phyloP scores from a whole-genome alignment of 768 basidiomycete species.

The Pleurotus pulmonarius region DNA sequence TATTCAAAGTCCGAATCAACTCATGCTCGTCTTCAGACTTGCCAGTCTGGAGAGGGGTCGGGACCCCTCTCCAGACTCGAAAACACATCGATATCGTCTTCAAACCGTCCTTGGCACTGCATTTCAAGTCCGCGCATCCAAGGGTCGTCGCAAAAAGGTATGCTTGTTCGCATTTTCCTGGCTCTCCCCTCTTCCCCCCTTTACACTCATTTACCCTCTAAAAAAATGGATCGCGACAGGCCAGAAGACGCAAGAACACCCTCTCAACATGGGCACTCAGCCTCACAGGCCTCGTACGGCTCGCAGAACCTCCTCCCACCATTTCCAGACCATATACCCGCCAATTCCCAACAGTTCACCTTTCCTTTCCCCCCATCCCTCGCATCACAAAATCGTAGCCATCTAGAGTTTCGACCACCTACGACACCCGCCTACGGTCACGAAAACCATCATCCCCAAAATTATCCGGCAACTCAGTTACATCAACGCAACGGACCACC shows the following conservation, averaged over 20 bases:
- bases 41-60: neutral
- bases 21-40: neutral
- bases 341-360: neutral
- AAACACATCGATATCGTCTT: neutral
- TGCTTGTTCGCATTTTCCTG: neutral
- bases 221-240: neutral
- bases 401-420: too few species aligned
- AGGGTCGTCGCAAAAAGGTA: neutral
- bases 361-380: neutral
- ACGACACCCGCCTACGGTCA: neutral
- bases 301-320: neutral
- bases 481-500: neutral
- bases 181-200: neutral
- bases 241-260: neutral
- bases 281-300: neutral
- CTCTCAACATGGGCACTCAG: neutral
- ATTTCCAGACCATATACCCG: neutral
- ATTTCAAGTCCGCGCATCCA: neutral
- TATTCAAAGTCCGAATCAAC: neutral
- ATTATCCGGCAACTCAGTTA: neutral
- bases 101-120: neutral
- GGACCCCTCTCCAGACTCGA: neutral
- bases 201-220: neutral
- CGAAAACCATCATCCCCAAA: neutral
- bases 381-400: too few species aligned